Percentiles rank a stretch among this genome's conserved stretches.
phyloP scores from a whole-genome alignment of 768 basidiomycete species.

The Podaxis sp. region DNA sequence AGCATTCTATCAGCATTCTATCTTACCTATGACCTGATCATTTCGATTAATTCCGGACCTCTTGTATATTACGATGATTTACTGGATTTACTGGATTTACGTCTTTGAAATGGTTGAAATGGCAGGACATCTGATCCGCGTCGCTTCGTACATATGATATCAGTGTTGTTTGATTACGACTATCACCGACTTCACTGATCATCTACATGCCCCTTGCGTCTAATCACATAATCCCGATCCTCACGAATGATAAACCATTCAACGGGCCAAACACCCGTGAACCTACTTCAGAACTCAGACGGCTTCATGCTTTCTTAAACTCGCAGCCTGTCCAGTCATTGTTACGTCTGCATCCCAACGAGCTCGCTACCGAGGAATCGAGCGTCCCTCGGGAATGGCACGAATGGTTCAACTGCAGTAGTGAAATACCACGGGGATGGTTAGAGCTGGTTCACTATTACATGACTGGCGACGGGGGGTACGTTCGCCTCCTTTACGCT shows the following conservation, averaged over 20 bases:
- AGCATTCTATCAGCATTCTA: not conserved
- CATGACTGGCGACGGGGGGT: constrained; percentile 3
- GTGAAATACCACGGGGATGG: not conserved
- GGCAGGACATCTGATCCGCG: not conserved
- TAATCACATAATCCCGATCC: not conserved
- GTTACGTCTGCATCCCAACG: constrained; percentile 7
- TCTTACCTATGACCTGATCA: not conserved
- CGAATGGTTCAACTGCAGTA: constrained; percentile 1
- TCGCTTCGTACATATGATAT: not conserved
- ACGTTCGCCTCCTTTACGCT: not conserved
- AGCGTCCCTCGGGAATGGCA: not conserved
- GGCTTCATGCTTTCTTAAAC: constrained; percentile 1
- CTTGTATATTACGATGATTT: not conserved
- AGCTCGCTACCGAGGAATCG: not conserved
- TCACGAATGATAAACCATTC: not conserved
- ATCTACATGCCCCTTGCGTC: not conserved
- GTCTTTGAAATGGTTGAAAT: not conserved
- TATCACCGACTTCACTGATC: not conserved
- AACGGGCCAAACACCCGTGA: not conserved
- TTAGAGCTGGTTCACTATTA: constrained; percentile 9
- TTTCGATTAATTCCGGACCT: not conserved
- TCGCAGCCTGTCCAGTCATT: not conserved
- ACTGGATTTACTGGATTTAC: not conserved
- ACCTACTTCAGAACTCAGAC: not conserved
- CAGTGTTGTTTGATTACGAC: not conserved